Base-by-base conservation (phyloP, 139 green algal species). In the Eudorina sp. region DNA sequence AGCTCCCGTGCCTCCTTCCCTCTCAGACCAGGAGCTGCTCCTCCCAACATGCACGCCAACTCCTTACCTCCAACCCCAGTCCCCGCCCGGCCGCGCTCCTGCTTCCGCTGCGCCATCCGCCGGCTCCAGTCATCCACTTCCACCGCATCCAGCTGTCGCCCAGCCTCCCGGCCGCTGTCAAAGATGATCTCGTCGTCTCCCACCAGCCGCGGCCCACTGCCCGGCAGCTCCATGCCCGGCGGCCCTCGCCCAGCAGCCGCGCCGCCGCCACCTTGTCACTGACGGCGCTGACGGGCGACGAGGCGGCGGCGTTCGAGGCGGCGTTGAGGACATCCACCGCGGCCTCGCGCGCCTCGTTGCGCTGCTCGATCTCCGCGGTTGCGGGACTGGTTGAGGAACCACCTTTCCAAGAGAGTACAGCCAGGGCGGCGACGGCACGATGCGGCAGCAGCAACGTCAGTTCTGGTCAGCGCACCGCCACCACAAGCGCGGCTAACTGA, bases 321-420 rank as follows among this genome's bases (percentile, higher is more conserved):
- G 23, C 11, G n/a, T 38, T 29, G 25, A 72, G 68, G 21, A 84
- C 9, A 25, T 62, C 62, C 21, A 87, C 31, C 14, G 95, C 93
- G 27, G 84, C 53, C 34, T 90, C 21, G 6, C 95, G 90, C 0
- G 91, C 91, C 25, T 91, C 72, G 89, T 99, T 99, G 48, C 95
- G 85, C 9, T 36, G 75, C 25, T 95, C 91, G n/a, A 99, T 98
- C n/a, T 66, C 83, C 16, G n/a, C 60, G 85, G 85, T 99, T 99
- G 27, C 77, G 84, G 11, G 41, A 45, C 76, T 80, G 8, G 83
- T 88, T 89, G 25, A 89, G 29, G 25, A 89, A 34, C 83, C 79
- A 84, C 13, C 89, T 83, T n/a, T n/a, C n/a, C n/a, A n/a, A n/a
- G n/a, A n/a, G n/a, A n/a, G n/a, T n/a, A n/a, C n/a, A n/a, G n/a